Evolutionary conservation across 1,139 yeast species (phyloP).

Genomic region (Arxiozyma slooffiae): DNA sequence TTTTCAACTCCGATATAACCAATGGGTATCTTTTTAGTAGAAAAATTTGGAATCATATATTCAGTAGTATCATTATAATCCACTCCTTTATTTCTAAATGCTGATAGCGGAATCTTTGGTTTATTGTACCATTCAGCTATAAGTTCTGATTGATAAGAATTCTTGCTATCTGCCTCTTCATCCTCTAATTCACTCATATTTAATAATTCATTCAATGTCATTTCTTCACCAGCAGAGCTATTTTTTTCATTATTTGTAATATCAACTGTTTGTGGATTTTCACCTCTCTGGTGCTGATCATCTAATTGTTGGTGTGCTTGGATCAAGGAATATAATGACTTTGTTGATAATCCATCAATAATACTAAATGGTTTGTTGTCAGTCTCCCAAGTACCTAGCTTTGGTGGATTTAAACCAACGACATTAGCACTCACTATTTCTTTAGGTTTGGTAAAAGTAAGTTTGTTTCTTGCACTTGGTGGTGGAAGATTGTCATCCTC

Average conservation of each 20-base stretch:
- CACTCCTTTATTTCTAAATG: conserved; percentile 71
- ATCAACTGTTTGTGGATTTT: conserved; percentile 12
- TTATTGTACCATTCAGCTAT: conserved; percentile 34
- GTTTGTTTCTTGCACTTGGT: conserved; percentile 44
- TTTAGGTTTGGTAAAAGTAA: conserved; percentile 63
- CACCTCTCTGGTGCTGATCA: conserved; percentile 20
- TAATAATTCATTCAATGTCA: conserved; percentile 75
- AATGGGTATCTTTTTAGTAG: conserved; percentile 29
- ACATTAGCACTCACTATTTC: conserved; percentile 81
- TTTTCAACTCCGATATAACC: conserved; percentile 31
- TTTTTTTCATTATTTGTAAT: conserved; percentile 17
- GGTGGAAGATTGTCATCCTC: conserved; percentile 73
- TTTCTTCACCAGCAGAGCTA: conserved; percentile 39
- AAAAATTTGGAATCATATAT: conserved; percentile 25
- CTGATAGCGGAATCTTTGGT: conserved; percentile 70
- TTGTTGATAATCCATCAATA: conserved; percentile 84
- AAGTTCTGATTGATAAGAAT: conserved; percentile 9
- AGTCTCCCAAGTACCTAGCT: conserved; percentile 86
- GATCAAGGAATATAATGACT: conserved; percentile 48
- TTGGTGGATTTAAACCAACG: conserved; percentile 81
- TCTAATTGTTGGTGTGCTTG: conserved; percentile 25
- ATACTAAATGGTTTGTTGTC: conserved; percentile 82
- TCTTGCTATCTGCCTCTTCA: conserved; percentile 34
- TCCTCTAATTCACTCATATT: conserved; percentile 85
- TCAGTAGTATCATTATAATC: conserved; percentile 29